Evolutionary conservation across 2,329 filamentous ascomycete species (phyloP).

Genomic region (Cadophora sp.): DNA sequence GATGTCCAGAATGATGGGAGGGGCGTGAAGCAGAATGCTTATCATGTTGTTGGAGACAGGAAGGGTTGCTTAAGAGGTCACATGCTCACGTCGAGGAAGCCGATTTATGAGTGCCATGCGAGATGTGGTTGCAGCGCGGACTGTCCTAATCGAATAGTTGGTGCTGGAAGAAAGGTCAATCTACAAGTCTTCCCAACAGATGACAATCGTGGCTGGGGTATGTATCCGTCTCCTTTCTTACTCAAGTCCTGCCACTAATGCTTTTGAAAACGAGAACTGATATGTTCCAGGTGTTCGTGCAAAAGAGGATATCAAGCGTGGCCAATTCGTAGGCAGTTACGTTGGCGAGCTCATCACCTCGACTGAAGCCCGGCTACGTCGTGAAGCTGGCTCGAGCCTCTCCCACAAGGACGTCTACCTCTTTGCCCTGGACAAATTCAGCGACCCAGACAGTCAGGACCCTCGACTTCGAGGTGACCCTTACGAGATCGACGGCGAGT

Average conservation of each 20-base stretch:
- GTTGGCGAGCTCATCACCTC: slow-evolving; percentile 74
- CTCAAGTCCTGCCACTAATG: background rate
- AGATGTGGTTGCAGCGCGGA: slow-evolving; percentile 67
- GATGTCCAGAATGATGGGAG: slow-evolving; percentile 58
- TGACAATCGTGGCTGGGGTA: slow-evolving; percentile 77
- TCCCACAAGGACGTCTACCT: slow-evolving; percentile 79
- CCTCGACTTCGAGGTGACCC: slow-evolving; percentile 61
- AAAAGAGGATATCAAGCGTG: slow-evolving; percentile 63
- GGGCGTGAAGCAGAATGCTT: slow-evolving; percentile 52
- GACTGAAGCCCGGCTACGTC: slow-evolving; percentile 69
- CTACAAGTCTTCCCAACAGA: slow-evolving; percentile 79
- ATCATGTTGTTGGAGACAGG: slow-evolving; percentile 62
- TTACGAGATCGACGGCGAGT: slow-evolving; percentile 73
- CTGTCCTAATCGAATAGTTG: slow-evolving; percentile 80
- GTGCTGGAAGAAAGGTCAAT: slow-evolving; percentile 72
- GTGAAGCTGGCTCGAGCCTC: slow-evolving; percentile 59
- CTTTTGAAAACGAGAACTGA: slow-evolving; percentile 5
- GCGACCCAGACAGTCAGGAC: slow-evolving; percentile 61
- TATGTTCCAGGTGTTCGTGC: slow-evolving; percentile 1
- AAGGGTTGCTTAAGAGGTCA: slow-evolving; percentile 59
- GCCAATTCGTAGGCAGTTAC: slow-evolving; percentile 83
- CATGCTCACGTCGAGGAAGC: slow-evolving; percentile 59
- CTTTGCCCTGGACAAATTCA: slow-evolving; percentile 84
- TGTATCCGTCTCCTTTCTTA: slow-evolving; percentile 35
- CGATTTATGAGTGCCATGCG: slow-evolving; percentile 83